Base-by-base conservation (phyloP, 2,329 filamentous ascomycete species). In the Monosporascus sp. region DNA sequence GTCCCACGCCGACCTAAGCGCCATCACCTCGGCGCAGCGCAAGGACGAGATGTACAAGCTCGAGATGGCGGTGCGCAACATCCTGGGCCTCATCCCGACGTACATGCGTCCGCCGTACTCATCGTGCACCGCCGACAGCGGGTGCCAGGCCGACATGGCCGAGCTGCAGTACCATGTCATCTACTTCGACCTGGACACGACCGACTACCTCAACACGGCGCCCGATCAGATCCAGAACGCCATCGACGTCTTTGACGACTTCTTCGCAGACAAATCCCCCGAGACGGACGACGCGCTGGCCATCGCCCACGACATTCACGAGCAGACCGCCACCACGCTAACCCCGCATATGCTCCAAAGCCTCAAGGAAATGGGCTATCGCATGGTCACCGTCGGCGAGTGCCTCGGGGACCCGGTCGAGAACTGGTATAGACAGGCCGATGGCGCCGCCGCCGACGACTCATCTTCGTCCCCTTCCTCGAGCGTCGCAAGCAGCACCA, bases 151-250 rank as follows among this genome's bases (percentile, higher is more conserved):
- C 3, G 62, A 70, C 31, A 59, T 76, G 59, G 63, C 58, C 3
- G 59, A 59, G 24, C 64, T 83, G 27, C 78, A 77, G 41, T 85
- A 84, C 66, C 80, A 84, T 61, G 66, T 83, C 57, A 72, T 79
- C 54, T 80, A 79, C 61, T 80, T 78, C 59, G 78, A 83, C 61
- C 66, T 85, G 14, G 82, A 86, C 63, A 85, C 83, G 17, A 79
- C 83, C 57, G 83, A 85, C 66, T 85, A 81, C 62, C 71, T 80
- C 60, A 76, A 82, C 59, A 72, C 76, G 53, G 69, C 69, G 8
- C 73, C 79, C 2, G 60, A 59, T 16, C 60, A 69, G 57, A 77
- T 78, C 53, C 71, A 77, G 59, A 73, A 71, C 51, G 69, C 76
- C 44, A 76, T 78, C 65, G 67, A 75, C 43, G 73, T 75, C 56